Evolutionary conservation across 1,139 yeast species (phyloP).

Genomic region (Saccharomyces hybrid): DNA sequence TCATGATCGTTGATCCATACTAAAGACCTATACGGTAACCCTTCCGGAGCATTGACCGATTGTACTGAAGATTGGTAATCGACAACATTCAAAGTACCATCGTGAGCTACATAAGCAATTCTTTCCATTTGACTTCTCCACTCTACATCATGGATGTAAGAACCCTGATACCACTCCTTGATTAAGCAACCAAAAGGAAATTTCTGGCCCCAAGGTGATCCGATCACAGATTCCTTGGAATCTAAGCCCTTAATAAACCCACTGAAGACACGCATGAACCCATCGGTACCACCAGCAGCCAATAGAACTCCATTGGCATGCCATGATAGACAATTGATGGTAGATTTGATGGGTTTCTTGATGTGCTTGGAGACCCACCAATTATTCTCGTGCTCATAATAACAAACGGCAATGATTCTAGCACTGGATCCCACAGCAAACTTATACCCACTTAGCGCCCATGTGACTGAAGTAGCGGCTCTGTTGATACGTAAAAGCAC

Average conservation of each 20-base stretch:
- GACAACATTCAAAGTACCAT: constrained; percentile 66
- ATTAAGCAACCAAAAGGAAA: constrained; percentile 92
- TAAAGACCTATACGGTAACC: constrained; percentile 74
- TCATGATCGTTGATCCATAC: constrained; percentile 59
- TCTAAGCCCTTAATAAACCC: constrained; percentile 89
- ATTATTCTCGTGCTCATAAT: constrained; percentile 90
- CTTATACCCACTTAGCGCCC: constrained; percentile 91
- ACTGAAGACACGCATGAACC: constrained; percentile 87
- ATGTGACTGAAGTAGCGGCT: constrained; percentile 86
- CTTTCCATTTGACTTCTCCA: constrained; percentile 78
- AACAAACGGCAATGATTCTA: constrained; percentile 88
- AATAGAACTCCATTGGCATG: constrained; percentile 87
- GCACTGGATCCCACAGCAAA: constrained; percentile 98
- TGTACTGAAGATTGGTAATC: constrained; percentile 43
- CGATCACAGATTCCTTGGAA: constrained; percentile 56
- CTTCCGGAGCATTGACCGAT: constrained; percentile 64
- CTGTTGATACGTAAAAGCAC: constrained; percentile 87
- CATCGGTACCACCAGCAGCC: constrained; percentile 92
- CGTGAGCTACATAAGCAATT: constrained; percentile 74
- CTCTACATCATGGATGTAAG: constrained; percentile 89
- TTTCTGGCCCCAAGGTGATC: constrained; percentile 88
- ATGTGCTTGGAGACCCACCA: constrained; percentile 99
- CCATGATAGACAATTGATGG: constrained; percentile 84
- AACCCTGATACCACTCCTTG: constrained; percentile 78
- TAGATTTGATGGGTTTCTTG: constrained; percentile 85